Conservation (phyloP, 192 early-diverging fungal species). For the Coemansia sp. region DNA sequence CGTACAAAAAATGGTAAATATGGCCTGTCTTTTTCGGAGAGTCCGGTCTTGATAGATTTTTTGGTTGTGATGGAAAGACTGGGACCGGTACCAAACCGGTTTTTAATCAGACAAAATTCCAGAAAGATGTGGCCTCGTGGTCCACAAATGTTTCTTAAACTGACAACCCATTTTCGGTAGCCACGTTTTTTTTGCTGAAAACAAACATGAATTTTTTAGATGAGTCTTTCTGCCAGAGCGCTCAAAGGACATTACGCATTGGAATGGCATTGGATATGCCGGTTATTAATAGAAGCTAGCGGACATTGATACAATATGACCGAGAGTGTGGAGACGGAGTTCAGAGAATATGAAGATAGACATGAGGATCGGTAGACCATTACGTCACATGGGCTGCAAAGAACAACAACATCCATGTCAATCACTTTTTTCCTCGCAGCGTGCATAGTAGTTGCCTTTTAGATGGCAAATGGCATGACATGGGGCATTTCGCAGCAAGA, state of each 20-base stretch:
- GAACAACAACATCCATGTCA: not conserved
- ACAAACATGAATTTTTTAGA: too few relatives aligned
- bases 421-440: too few relatives aligned
- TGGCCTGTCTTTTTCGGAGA: not conserved
- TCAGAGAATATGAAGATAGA: not conserved
- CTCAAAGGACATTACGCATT: too few relatives aligned
- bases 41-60: not conserved
- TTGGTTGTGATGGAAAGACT: not conserved
- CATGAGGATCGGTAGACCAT: not conserved
- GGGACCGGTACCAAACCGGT: not conserved
- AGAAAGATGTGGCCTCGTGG: not conserved
- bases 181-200: not conserved
- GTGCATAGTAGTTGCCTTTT: too few relatives aligned
- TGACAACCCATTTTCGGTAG: not conserved
- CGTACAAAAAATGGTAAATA: not conserved
- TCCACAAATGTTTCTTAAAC: not conserved
- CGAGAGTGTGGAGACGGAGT: not conserved
- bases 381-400: not conserved
- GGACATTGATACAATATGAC: not conserved
- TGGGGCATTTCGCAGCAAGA: not conserved
- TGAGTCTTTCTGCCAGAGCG: too few relatives aligned
- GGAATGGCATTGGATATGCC: too few relatives aligned
- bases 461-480: slow-evolving; percentile 1
- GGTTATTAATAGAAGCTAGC: not conserved
- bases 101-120: not conserved